These are phyloP conservation scores for Physcomitrium patens DNA, from an alignment of 225 moss, liverwort and hornwort species.

Conservation along the genomic window DNA sequence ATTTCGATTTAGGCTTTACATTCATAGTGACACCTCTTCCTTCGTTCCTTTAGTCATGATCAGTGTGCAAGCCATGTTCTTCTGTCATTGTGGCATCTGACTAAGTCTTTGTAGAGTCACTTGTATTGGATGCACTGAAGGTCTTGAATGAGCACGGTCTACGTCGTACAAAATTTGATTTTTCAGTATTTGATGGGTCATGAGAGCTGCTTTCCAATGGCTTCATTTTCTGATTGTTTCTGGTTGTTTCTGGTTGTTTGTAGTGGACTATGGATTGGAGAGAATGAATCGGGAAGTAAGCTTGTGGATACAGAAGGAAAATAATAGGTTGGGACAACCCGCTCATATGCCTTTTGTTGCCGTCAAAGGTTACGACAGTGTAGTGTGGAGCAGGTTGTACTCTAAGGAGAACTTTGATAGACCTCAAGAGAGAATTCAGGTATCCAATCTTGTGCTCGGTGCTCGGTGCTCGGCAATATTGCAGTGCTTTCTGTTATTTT, in stretches of 20 bases:
- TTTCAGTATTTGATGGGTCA: not conserved
- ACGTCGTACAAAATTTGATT: not conserved
- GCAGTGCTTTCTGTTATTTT: not conserved
- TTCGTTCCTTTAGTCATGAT: too few relatives aligned
- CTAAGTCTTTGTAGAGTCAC: too few relatives aligned
- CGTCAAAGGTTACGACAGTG: slow-evolving; percentile 85
- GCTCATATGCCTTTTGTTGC: slow-evolving; percentile 82
- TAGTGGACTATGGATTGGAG: slow-evolving; percentile 92
- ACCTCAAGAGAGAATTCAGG: slow-evolving; percentile 80
- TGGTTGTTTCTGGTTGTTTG: slow-evolving; percentile 22
- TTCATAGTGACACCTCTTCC: too few relatives aligned
- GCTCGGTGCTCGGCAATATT: not conserved
- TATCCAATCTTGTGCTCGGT: slow-evolving; percentile 25
- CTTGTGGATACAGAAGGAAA: slow-evolving; percentile 81
- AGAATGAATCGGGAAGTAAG: slow-evolving; percentile 90
- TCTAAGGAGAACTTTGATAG: slow-evolving; percentile 68
- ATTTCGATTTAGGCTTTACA: too few relatives aligned
- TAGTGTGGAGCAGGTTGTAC: slow-evolving; percentile 96
- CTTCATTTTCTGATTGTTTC: slow-evolving; percentile 6
- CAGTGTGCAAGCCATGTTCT: not conserved
- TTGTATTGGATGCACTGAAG: not conserved
- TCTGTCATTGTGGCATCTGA: not conserved
- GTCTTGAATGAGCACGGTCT: not conserved
- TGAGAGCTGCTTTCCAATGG: not conserved
- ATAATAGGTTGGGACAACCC: slow-evolving; percentile 51